These are phyloP conservation scores for Naematelia aurantialba DNA, from an alignment of 768 basidiomycete species.

Conservation along the genomic window DNA sequence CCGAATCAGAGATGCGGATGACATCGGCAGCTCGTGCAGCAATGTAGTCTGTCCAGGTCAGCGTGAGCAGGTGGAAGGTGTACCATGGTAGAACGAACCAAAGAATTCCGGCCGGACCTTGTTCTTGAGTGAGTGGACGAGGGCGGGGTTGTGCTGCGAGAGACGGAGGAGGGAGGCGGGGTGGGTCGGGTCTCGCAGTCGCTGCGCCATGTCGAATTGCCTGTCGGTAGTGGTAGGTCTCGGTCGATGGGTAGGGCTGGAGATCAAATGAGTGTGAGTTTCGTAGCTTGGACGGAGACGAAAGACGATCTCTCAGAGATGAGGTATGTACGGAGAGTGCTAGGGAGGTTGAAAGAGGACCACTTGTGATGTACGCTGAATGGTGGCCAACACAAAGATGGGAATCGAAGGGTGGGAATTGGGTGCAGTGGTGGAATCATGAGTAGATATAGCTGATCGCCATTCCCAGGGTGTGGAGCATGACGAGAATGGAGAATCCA, in stretches of 20 bases:
- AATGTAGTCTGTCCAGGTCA: constrained; percentile 56
- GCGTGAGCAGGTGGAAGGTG: constrained; percentile 1
- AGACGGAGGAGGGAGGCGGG: constrained; percentile 79
- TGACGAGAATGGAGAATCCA: neutral
- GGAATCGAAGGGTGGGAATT: neutral
- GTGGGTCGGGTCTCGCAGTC: constrained; percentile 44
- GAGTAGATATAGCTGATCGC: neutral
- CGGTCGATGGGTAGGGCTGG: neutral
- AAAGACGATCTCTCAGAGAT: neutral
- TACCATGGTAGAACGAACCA: constrained; percentile 48
- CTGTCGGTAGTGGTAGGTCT: neutral
- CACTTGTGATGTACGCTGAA: too few species aligned
- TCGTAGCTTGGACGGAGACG: neutral
- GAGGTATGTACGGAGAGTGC: neutral
- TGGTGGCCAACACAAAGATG: neutral
- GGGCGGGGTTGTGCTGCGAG: constrained; percentile 69
- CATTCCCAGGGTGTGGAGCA: neutral
- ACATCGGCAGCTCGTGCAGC: constrained; percentile 69
- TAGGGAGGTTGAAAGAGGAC: neutral
- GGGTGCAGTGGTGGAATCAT: neutral
- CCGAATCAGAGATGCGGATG: constrained; percentile 53
- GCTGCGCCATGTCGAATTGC: constrained; percentile 14
- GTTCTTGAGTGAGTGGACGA: constrained; percentile 70
- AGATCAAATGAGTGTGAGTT: neutral
- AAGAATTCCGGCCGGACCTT: constrained; percentile 81